Evolutionary conservation across 352 stramenopile genomes (phyloP).

Genomic region (Globisporangium recalcitrans): DNA sequence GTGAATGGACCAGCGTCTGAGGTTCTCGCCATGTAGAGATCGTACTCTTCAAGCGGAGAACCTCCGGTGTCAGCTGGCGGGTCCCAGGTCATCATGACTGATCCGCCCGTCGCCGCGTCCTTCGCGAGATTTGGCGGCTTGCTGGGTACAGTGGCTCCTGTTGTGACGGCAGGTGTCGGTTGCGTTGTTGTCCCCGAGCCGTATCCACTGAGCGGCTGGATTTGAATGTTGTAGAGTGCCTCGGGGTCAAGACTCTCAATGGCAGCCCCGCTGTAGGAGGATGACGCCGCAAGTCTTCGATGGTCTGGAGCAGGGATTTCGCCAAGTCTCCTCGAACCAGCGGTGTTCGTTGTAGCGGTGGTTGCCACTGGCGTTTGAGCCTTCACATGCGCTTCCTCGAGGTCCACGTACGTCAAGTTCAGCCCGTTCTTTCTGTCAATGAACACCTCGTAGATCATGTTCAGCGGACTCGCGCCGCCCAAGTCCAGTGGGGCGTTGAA

Average conservation of each 20-base stretch:
- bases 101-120: constrained; percentile 29
- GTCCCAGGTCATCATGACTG: constrained; percentile 32
- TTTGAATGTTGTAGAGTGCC: constrained; percentile 47
- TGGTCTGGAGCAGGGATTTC: not conserved
- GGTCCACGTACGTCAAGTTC: constrained; percentile 35
- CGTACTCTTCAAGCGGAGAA: constrained; percentile 30
- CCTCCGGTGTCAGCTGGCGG: constrained; percentile 40
- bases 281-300: constrained; percentile 10
- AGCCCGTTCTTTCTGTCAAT: constrained; percentile 29
- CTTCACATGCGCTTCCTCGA: not conserved
- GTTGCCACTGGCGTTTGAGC: not conserved
- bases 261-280: constrained; percentile 16
- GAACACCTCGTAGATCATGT: constrained; percentile 48
- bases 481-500: constrained; percentile 57
- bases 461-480: constrained; percentile 26
- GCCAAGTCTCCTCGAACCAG: constrained; percentile 8
- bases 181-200: constrained; percentile 24
- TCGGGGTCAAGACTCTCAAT: constrained; percentile 44
- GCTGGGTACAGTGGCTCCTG: constrained; percentile 25
- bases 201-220: constrained; percentile 32
- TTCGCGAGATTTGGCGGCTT: constrained; percentile 20
- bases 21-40: constrained; percentile 23
- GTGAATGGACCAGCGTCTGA: constrained; percentile 17
- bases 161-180: constrained; percentile 25
- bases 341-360: not conserved